A percentile compares a stretch with the other conserved stretches of the same genome.
These are phyloP conservation scores for Moesziomyces aphidis DNA, from an alignment of 1,284 basidiomycete species.

Conservation along the genomic window DNA sequence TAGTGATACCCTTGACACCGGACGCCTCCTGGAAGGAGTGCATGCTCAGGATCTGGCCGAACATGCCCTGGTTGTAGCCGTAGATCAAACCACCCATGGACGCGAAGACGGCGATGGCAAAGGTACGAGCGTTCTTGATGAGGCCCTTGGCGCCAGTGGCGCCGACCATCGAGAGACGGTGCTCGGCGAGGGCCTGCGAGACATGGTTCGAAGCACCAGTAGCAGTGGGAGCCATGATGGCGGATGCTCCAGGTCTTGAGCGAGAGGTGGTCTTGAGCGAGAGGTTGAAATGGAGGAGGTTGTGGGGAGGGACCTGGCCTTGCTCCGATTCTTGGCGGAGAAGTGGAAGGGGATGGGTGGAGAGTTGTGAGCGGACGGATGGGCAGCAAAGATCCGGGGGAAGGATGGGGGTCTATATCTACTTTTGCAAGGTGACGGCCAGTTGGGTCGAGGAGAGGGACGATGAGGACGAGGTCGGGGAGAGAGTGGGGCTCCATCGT, in stretches of 20 bases:
- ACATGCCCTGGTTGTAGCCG: constrained; percentile 78
- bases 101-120: constrained; percentile 69
- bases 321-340: no score
- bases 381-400: no score
- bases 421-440: no score
- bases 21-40: constrained; percentile 76
- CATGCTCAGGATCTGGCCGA: constrained; percentile 80
- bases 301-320: not conserved
- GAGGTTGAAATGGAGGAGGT: not conserved
- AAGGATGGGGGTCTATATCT: no score
- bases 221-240: constrained; percentile 16
- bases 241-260: constrained; percentile 4
- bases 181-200: constrained; percentile 32
- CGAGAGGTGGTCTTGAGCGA: constrained; percentile 9
- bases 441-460: no score
- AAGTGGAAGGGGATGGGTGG: no score
- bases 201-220: constrained; percentile 11
- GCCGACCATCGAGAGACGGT: constrained; percentile 44
- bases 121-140: constrained; percentile 51
- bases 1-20: constrained; percentile 78
- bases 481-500: no score
- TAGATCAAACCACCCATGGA: constrained; percentile 82
- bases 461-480: no score
- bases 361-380: no score
- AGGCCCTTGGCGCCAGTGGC: constrained; percentile 51